These are phyloP conservation scores for Pleoardoris graminearum DNA, from an alignment of 2,329 filamentous ascomycete genomes.

Conservation along the genomic window DNA sequence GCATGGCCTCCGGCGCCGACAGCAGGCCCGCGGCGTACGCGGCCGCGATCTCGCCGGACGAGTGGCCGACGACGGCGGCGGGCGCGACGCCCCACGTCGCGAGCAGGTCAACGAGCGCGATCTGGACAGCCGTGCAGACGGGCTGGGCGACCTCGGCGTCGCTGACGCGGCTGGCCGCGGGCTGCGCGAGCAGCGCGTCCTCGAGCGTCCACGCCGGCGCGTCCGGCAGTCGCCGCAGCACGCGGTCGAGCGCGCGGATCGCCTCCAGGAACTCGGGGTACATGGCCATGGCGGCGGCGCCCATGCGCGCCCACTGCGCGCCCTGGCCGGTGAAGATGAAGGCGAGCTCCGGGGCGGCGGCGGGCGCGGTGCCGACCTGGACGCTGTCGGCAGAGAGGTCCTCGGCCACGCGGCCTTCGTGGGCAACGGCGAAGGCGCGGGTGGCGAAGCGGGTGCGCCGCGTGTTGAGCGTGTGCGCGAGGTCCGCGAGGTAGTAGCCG, in stretches of 20 bases:
- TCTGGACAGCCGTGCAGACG: conserved; percentile 22
- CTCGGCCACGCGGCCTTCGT: background rate
- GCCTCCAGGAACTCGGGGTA: background rate
- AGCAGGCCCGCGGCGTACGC: conserved; percentile 22
- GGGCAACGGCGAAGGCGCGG: conserved; percentile 7
- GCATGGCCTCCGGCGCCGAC: conserved; percentile 14
- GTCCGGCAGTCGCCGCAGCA: conserved; percentile 6
- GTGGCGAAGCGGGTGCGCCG: no score
- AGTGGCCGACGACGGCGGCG: conserved; percentile 21
- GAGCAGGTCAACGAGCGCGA: conserved; percentile 20
- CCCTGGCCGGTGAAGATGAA: conserved; percentile 33
- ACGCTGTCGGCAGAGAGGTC: background rate
- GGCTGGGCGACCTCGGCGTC: conserved; percentile 20
- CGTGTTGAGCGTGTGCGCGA: no score
- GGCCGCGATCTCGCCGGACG: conserved; percentile 34
- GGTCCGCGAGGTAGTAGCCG: no score
- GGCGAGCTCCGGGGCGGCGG: background rate
- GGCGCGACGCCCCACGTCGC: conserved; percentile 13
- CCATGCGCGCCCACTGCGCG: conserved; percentile 27
- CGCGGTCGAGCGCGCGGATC: conserved; percentile 19
- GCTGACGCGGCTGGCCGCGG: background rate
- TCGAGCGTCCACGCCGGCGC: conserved; percentile 17
- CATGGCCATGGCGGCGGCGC: conserved; percentile 14
- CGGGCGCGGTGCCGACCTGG: background rate
- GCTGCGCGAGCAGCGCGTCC: conserved; percentile 9